Evolutionary conservation across 2,329 filamentous ascomycete genomes (phyloP), one percentile per base, ranked within the genome.

Genomic region (Epichloe gansuensis): DNA sequence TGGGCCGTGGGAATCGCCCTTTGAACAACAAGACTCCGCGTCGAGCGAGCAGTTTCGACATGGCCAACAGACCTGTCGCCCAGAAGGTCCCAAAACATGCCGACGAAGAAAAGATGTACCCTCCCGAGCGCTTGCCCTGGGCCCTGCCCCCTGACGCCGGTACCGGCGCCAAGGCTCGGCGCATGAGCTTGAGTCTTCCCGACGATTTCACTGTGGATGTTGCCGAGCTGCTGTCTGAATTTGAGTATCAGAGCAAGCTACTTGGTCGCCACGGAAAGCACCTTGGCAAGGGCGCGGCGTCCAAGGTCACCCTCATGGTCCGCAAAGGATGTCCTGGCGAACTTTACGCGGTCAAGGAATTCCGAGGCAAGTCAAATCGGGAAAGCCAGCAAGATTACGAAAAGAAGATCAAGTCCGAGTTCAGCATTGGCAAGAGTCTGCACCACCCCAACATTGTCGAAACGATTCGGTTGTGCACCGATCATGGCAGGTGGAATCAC

Each of bases 341-440:
- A 61, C 68, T 89, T 7, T 90, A 85, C 58, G 89, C 89, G 0
- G 88, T 94, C 59, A 95, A 95, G 70, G 87, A 93, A 62, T 95
- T 94, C 65, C 81, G 88, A 11, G 78, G 80, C 57, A 85, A 86
- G 66, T 81, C 81, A 38, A 74, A 77, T 36, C 74, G 76, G 41
- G 89, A 95, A 64, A 81, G 78, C 9, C 73, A 79, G 55, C 76
- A 81, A 34, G 87, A 93, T 49, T 94, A 94, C 66, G 79, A 87
- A 58, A 84, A 88, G 68, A 93, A 94, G 73, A 87, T 95, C 71
- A 94, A 91, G 67, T 90, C 87, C 1, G 89, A 95, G 65, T 95
- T 82, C 70, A 88, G 83, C 66, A 89, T 95, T 57, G 87, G 87
- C 54, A 90, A 90, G 71, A 88, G 85, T 57, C 70, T 90, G 55